Base-by-base conservation (phyloP, 176 grass and related monocot genomes). In the Carex pumila region DNA sequence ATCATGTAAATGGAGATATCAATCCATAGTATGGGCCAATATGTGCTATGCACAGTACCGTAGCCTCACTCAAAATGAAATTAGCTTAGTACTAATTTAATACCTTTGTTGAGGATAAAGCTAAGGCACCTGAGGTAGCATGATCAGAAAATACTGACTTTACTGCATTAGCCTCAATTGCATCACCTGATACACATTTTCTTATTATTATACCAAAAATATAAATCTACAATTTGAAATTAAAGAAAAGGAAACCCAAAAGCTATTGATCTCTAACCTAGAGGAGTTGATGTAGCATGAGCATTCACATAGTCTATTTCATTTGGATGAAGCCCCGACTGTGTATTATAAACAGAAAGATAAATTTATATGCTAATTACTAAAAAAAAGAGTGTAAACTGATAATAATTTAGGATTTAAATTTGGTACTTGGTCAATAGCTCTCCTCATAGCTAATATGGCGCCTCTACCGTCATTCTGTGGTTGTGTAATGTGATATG, bases 401-500 rank as follows among this genome's bases (percentile, higher is more conserved):
- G 52, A 58, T 74, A 67, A 87, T 14, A 50, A n/a, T 52, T 64
- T 85, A 64, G 32, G 17, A 1, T 1, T 1, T 65, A 18, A 64
- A 83, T 56, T 52, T 58, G 7, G 59, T 79, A 93, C 95, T 88
- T 98, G 95, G 3, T 90, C 85, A 52, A 98, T 69, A 49, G 95
- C 92, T 59, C 91, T 83, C 19, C 84, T 91, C 92, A 98, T 95
- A 80, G 95, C 89, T 88, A 98, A 91, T 65, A 90, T 89, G 72
- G 91, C 95, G 69, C 95, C 95, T 90, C 70, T 95, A 79, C 95
- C 92, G 56, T 89, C 86, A 43, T 63, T 87, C 15, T 93, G 92
- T 59, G 95, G 95, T 77, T 95, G 86, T 82, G 95, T 98, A 85
- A 98, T 98, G 83, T 98, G 95, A 81, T 98, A 86, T 4, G 95